Percentiles rank a stretch among this genome's conserved stretches.
Evolutionary conservation across 2,329 filamentous ascomycete species (phyloP).

Genomic region (Aphanoascus verrucosus): DNA sequence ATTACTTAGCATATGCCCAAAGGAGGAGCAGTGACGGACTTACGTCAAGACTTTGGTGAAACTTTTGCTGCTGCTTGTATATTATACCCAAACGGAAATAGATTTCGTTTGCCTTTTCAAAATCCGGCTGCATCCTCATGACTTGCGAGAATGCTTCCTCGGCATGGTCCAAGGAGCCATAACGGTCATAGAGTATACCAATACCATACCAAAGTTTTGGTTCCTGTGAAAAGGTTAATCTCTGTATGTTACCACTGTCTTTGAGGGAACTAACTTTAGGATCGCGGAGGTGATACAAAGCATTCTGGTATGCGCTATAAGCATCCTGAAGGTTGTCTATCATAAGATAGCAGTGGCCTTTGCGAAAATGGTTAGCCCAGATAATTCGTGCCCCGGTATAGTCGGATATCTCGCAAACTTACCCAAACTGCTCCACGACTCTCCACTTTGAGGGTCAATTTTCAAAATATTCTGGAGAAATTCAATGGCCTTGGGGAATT

Average conservation of each 20-base stretch:
- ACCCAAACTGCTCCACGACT: constrained; percentile 95
- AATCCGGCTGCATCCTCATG: constrained; percentile 95
- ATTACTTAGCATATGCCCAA: constrained; percentile 8
- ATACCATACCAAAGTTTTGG: constrained; percentile 99
- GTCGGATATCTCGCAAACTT: constrained; percentile 26
- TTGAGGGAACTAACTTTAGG: constrained; percentile 58
- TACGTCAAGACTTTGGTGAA: constrained; percentile 81
- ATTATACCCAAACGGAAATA: constrained; percentile 99
- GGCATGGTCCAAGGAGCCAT: constrained; percentile 90
- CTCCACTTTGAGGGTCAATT: constrained; percentile 77
- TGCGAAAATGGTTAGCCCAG: neutral
- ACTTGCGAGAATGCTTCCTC: constrained; percentile 98
- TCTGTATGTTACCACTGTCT: neutral
- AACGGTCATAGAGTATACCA: constrained; percentile 91
- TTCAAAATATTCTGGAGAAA: constrained; percentile 86
- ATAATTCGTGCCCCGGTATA: neutral
- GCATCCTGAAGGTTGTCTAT: constrained; percentile 96
- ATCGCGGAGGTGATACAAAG: constrained; percentile 81
- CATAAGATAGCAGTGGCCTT: constrained; percentile 97
- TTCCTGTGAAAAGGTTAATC: constrained; percentile 46
- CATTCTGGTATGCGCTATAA: constrained; percentile 92
- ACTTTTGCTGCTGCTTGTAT: constrained; percentile 97
- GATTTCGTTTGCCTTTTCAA: constrained; percentile 98
- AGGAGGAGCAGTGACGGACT: constrained; percentile 21
- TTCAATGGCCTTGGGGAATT: constrained; percentile 87